phyloP scores from a whole-genome alignment of 202 grass and related monocot species.

The Schoenoplectus triqueter region DNA sequence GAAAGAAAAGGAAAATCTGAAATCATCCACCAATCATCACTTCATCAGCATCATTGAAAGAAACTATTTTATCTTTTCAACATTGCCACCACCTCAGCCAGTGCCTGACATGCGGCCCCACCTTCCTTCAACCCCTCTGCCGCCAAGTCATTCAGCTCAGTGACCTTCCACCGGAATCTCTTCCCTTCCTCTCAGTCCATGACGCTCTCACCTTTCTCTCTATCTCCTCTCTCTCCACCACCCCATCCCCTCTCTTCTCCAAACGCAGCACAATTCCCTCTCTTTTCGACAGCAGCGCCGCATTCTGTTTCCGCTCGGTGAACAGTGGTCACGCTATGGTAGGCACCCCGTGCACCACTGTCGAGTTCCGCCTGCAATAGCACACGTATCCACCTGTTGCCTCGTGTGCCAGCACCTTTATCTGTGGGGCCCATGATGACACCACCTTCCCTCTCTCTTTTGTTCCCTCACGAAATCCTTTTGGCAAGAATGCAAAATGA shows the following conservation, averaged over 20 bases:
- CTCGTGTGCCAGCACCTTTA: slow-evolving; percentile 43
- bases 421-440: slow-evolving; percentile 47
- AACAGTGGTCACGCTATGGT: slow-evolving; percentile 67
- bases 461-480: slow-evolving; percentile 53
- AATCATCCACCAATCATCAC: slow-evolving; percentile 6
- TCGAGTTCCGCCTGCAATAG: slow-evolving; percentile 76
- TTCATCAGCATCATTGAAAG: not conserved
- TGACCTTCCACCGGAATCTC: slow-evolving; percentile 30
- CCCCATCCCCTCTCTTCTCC: not conserved
- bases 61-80: slow-evolving; percentile 41
- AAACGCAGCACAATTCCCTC: slow-evolving; percentile 33
- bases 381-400: slow-evolving; percentile 46
- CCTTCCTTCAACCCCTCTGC: not conserved
- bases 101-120: slow-evolving; percentile 29
- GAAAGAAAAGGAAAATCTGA: not conserved
- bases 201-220: slow-evolving; percentile 41
- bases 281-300: slow-evolving; percentile 46
- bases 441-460: slow-evolving; percentile 37
- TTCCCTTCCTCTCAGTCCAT: slow-evolving; percentile 52
- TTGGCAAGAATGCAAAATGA: slow-evolving; percentile 44
- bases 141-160: slow-evolving; percentile 20
- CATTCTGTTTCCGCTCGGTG: slow-evolving; percentile 70
- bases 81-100: slow-evolving; percentile 38
- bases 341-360: slow-evolving; percentile 41
- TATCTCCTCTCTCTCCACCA: slow-evolving; percentile 43